These are phyloP conservation scores for Triticum monococcum DNA, from an alignment of 176 grass and related monocot genomes.

Conservation along the genomic window DNA sequence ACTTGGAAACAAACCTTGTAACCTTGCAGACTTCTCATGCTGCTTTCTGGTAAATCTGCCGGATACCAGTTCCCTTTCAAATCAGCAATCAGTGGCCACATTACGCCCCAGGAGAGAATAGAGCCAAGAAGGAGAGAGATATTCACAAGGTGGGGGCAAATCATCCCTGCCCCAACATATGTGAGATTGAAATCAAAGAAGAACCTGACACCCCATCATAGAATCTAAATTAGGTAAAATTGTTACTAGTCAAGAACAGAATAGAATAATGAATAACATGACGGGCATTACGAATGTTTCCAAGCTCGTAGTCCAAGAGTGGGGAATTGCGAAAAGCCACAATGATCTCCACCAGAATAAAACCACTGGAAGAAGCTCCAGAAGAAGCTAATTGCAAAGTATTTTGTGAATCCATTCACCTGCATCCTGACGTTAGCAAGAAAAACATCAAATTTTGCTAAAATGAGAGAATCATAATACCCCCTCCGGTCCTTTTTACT, in stretches of 20 bases:
- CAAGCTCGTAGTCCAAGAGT: conserved; percentile 87
- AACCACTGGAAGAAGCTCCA: conserved; percentile 99
- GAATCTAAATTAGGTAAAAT: conserved; percentile 28
- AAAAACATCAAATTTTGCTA: not conserved
- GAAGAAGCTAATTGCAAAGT: conserved; percentile 78
- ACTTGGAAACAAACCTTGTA: conserved; percentile 64
- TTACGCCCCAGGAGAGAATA: conserved; percentile 86
- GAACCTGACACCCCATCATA: conserved; percentile 53
- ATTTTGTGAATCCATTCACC: conserved; percentile 82
- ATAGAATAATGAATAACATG: conserved; percentile 14
- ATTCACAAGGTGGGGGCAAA: conserved; percentile 94
- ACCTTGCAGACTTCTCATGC: conserved; percentile 95
- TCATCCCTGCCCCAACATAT: conserved; percentile 97
- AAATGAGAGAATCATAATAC: not conserved
- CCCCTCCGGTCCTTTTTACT: too few relatives aligned
- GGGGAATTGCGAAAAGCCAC: conserved; percentile 92
- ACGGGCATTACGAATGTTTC: conserved; percentile 68
- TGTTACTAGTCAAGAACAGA: conserved; percentile 11
- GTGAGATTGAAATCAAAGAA: conserved; percentile 96
- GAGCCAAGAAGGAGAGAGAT: conserved; percentile 81
- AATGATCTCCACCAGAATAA: conserved; percentile 81
- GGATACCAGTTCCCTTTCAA: conserved; percentile 85
- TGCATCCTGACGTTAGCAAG: conserved; percentile 59
- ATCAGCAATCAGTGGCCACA: conserved; percentile 90
- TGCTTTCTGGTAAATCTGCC: conserved; percentile 65